Evolutionary conservation across 2,329 filamentous ascomycete species (phyloP), one percentile per base, ranked within the genome.

Genomic region (Stachybotrys echinatus): DNA sequence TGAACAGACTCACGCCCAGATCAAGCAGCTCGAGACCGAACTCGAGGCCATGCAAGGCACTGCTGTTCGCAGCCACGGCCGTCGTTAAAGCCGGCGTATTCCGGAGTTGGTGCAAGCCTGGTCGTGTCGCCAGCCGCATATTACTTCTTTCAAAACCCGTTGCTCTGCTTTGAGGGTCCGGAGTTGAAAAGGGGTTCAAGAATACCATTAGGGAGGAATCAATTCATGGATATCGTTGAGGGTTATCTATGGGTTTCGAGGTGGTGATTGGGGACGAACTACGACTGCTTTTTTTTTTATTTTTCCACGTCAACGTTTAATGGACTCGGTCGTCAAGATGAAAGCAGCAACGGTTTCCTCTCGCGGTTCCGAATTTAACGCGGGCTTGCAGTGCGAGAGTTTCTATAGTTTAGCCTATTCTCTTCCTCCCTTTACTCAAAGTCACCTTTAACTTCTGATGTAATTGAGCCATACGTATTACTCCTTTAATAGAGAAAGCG

Each of bases 1-100:
- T 71, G 94, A 99, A 79, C 88, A 89, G 73, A 97, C 92, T 60
- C 95, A 99, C 66, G 92, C 94, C 65, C 87, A 81, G 73, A 95
- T 94, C 81, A 94, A 94, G 81, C 83, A 88, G 70, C 80, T 95
- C 62, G 94, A 99, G 76, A 78, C 81, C 60, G 94, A 99, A 68
- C 87, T 99, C 66, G 94, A 99, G 74, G 76, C 83, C 61, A 89
- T 97, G 84, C 92, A 97, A 74, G 89, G 89, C 70, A 89, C 81
- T 67, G 84, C 90, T 66, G 88, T 89, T 67, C 88, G 92, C 77
- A 95, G 89, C 76, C 89, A 94, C 70, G 91, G 92, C 64, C 90
- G 92, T 73, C 91, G 91, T 73, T 96, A 92, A 75, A 49, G 18
- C 8, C n/a, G 8, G 21, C 44, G n/a, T 46, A 12, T 37, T 34